phyloP scores from a whole-genome alignment of 2,329 filamentous ascomycete genomes.

The Sarocladium oryzae region DNA sequence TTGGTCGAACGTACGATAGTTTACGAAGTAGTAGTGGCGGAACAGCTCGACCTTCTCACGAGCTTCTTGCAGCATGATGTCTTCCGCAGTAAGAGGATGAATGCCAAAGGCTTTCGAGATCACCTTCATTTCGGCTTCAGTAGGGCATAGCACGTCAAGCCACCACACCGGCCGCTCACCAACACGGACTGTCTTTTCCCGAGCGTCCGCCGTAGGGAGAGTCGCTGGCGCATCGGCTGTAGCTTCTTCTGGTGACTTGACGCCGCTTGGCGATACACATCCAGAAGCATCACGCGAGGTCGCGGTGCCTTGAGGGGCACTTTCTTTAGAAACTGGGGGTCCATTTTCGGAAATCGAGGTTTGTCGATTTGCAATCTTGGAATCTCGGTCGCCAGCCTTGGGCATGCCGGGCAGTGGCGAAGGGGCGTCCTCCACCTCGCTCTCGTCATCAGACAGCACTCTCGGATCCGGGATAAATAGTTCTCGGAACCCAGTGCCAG shows the following conservation, averaged over 20 bases:
- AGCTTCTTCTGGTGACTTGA: constrained; percentile 30
- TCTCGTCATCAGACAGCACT: constrained; percentile 65
- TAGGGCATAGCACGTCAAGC: constrained; percentile 87
- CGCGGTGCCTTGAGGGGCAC: neutral
- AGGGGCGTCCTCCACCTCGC: constrained; percentile 49
- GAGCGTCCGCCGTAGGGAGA: constrained; percentile 10
- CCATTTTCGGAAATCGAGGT: constrained; percentile 30
- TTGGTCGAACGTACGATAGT: constrained; percentile 96
- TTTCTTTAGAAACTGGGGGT: constrained; percentile 14
- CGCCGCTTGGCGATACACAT: constrained; percentile 39
- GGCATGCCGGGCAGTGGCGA: constrained; percentile 18
- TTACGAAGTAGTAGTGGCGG: constrained; percentile 97
- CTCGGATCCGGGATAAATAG: constrained; percentile 86
- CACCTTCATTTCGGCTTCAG: constrained; percentile 91
- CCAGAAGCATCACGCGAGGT: constrained; percentile 28
- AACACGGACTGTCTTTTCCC: constrained; percentile 46
- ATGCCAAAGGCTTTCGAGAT: constrained; percentile 91
- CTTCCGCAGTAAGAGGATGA: constrained; percentile 89
- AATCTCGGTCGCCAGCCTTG: constrained; percentile 29
- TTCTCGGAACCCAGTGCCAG: constrained; percentile 75
- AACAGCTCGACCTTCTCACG: constrained; percentile 98
- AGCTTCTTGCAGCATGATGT: constrained; percentile 95
- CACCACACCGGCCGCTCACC: constrained; percentile 92
- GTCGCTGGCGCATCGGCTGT: constrained; percentile 10
- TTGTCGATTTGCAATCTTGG: constrained; percentile 39